phyloP scores from a whole-genome alignment of 164 flowering plant genomes.

The Santalum album region DNA sequence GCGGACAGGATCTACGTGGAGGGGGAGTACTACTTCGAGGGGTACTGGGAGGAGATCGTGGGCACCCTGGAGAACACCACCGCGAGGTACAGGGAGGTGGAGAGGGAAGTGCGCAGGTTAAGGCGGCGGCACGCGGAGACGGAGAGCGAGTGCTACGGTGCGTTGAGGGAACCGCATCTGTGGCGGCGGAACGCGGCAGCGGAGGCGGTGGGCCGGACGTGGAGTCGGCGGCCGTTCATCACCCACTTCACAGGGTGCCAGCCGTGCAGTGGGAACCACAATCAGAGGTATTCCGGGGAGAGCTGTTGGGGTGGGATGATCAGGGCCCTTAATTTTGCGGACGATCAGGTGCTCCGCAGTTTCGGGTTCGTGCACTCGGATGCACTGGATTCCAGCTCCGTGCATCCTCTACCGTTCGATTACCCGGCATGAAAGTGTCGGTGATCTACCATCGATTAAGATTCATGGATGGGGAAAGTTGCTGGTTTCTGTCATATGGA shows the following conservation, averaged over 20 bases:
- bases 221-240: conserved; percentile 67
- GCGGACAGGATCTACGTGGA: conserved; percentile 63
- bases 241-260: conserved; percentile 97
- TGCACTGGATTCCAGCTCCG: conserved; percentile 29
- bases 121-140: conserved; percentile 76
- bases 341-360: conserved; percentile 77
- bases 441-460: too few relatives aligned
- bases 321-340: conserved; percentile 70
- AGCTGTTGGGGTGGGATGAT: conserved; percentile 72
- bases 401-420: conserved; percentile 50
- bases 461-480: too few relatives aligned
- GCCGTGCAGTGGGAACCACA: conserved; percentile 88
- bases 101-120: conserved; percentile 25
- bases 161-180: conserved; percentile 39
- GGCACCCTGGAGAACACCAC: conserved; percentile 34
- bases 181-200: conserved; percentile 8
- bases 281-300: conserved; percentile 48
- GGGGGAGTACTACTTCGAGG: conserved; percentile 63
- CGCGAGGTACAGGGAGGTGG: conserved; percentile 35
- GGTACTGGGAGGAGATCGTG: conserved; percentile 76
- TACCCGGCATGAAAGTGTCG: conserved; percentile 23
- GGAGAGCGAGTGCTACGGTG: conserved; percentile 43
- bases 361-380: conserved; percentile 55
- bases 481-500: too few relatives aligned
- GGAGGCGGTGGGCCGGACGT: conserved; percentile 34